Conservation (phyloP, 23 red algal genomes). For the Rhodosorus marinus region DNA sequence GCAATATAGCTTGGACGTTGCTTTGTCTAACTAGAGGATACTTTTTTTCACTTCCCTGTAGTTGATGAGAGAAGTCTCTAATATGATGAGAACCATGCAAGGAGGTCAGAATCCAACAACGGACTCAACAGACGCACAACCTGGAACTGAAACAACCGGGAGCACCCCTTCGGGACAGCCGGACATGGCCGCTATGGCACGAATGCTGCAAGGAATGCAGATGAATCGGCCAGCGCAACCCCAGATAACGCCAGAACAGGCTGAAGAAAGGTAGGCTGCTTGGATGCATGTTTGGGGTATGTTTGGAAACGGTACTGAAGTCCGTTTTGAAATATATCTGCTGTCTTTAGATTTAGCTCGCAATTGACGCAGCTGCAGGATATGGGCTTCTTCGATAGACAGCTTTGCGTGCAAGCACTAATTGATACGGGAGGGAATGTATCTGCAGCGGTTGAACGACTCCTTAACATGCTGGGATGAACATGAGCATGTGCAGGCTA, state of each 20-base stretch:
- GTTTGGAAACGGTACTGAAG: too few species aligned
- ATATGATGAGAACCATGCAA: neutral
- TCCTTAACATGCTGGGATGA: conserved; percentile 53
- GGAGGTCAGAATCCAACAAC: neutral
- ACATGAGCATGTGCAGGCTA: conserved; percentile 8
- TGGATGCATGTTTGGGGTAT: too few species aligned
- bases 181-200: neutral
- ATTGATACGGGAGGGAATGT: conserved; percentile 76
- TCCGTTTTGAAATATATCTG: too few species aligned
- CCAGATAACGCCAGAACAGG: conserved; percentile 70
- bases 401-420: conserved; percentile 70
- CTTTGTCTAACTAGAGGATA: too few species aligned
- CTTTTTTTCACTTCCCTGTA: neutral
- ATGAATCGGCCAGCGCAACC: conserved; percentile 8
- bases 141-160: too few species aligned
- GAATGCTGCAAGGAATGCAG: conserved; percentile 4
- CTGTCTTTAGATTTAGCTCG: too few species aligned
- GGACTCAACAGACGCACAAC: neutral
- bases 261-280: conserved; percentile 65
- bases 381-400: conserved; percentile 94
- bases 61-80: neutral
- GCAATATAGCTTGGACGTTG: too few species aligned
- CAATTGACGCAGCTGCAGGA: conserved; percentile 88
- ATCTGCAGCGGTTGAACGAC: conserved; percentile 64
- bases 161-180: neutral